Evolutionary conservation across 1,139 yeast genomes (phyloP).

Genomic region (Pichia sp.): DNA sequence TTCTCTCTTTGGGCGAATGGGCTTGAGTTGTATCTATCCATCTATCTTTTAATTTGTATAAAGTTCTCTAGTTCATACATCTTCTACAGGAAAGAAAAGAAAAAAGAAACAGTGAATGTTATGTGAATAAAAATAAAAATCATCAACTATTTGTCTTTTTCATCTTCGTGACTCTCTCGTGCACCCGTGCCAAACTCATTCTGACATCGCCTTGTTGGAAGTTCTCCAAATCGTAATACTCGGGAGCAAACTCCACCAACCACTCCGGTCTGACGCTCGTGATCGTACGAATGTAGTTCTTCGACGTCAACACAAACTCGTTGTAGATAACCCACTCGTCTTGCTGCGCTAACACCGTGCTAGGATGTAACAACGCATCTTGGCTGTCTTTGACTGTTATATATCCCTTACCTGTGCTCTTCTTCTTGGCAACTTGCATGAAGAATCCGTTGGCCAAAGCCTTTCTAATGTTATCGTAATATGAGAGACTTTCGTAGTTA

Average conservation of each 20-base stretch:
- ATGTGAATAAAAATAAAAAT: not conserved
- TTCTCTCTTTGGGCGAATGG: conserved; percentile 57
- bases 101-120: not conserved
- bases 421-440: conserved; percentile 95
- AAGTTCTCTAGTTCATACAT: not conserved
- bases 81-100: not conserved
- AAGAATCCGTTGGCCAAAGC: conserved; percentile 92
- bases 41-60: not conserved
- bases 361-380: conserved; percentile 90
- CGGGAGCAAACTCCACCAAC: conserved; percentile 82
- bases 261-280: conserved; percentile 91
- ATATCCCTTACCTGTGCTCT: conserved; percentile 69
- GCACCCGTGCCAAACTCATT: conserved; percentile 68
- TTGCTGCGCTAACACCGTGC: conserved; percentile 79
- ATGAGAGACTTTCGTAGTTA: conserved; percentile 62
- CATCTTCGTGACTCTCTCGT: conserved; percentile 45
- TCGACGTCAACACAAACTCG: conserved; percentile 89
- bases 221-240: conserved; percentile 69
- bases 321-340: conserved; percentile 93
- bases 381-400: conserved; percentile 93
- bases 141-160: conserved; percentile 30
- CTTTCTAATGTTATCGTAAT: conserved; percentile 71
- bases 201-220: conserved; percentile 82
- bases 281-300: conserved; percentile 91
- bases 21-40: conserved; percentile 20